Conservation (phyloP, 2,329 filamentous ascomycete species). For the Fusarium mundagurra region DNA sequence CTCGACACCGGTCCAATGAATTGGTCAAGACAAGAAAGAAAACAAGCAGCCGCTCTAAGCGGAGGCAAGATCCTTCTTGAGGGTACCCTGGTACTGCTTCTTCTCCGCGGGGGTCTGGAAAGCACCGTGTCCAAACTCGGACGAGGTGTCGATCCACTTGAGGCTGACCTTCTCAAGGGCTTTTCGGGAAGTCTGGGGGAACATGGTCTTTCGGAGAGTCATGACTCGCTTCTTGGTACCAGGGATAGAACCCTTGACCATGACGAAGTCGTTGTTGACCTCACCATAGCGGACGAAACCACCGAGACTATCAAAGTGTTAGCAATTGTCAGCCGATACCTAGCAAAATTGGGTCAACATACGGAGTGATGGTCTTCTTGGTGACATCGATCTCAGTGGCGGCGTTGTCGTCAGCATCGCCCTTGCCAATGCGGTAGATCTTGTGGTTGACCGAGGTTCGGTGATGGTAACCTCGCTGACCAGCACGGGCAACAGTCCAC, state of each 20-base stretch:
- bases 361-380: conserved; percentile 99
- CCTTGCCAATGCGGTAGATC: conserved; percentile 98
- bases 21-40: conserved; percentile 55
- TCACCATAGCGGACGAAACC: conserved; percentile 99
- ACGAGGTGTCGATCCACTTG: conserved; percentile 99
- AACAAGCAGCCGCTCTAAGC: conserved; percentile 54
- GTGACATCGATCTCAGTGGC: conserved; percentile 95
- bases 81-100: conserved; percentile 94
- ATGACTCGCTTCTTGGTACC: conserved; percentile 99
- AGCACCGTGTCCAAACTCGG: conserved; percentile 99
- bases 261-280: conserved; percentile 98
- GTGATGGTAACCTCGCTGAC: conserved; percentile 99
- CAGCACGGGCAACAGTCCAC: conserved; percentile 99
- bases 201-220: conserved; percentile 99
- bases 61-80: conserved; percentile 92
- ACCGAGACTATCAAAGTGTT: conserved; percentile 76
- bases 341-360: conserved; percentile 61
- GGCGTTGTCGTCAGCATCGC: conserved; percentile 87
- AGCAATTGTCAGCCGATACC: conserved; percentile 37
- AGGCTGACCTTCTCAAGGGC: conserved; percentile 99
- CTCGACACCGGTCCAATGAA: conserved; percentile 66
- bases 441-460: conserved; percentile 99
- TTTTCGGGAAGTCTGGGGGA: conserved; percentile 93
- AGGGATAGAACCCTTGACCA: conserved; percentile 97
- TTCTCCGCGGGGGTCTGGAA: conserved; percentile 99